Evolutionary conservation across 1,139 yeast species (phyloP).

Genomic region (Petasospora fabianii): DNA sequence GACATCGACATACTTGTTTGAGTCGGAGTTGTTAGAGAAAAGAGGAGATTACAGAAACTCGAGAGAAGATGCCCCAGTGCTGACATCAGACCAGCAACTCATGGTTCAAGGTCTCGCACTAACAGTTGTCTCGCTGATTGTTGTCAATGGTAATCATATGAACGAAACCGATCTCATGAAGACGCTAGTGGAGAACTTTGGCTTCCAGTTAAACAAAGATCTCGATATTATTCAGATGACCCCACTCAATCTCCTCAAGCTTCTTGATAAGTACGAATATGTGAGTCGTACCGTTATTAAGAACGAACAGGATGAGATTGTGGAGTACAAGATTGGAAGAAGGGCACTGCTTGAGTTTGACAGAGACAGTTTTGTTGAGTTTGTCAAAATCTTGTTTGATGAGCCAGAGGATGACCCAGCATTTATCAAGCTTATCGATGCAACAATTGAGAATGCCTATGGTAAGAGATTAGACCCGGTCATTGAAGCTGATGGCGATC

Average conservation of each 20-base stretch:
- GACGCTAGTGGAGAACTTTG: conserved; percentile 28
- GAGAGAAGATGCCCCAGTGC: conserved; percentile 17
- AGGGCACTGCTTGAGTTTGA: conserved; percentile 33
- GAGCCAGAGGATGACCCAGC: conserved; percentile 22
- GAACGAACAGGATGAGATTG: conserved; percentile 29
- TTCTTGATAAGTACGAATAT: conserved; percentile 32
- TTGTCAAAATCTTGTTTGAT: conserved; percentile 31
- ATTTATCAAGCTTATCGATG: conserved; percentile 14
- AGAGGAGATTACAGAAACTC: conserved; percentile 23
- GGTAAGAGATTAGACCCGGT: conserved; percentile 8
- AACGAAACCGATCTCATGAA: conserved; percentile 32
- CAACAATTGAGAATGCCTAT: conserved; percentile 21
- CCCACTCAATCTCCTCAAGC: conserved; percentile 28
- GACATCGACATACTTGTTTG: conserved; percentile 14
- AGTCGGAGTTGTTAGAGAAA: conserved; percentile 22
- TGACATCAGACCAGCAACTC: conserved; percentile 22
- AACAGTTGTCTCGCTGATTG: conserved; percentile 30
- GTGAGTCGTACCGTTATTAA: conserved; percentile 19
- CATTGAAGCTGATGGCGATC: background rate
- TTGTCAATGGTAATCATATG: conserved; percentile 33
- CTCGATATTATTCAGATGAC: conserved; percentile 17
- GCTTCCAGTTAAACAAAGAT: conserved; percentile 11
- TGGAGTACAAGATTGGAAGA: conserved; percentile 35
- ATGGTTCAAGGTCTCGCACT: conserved; percentile 31
- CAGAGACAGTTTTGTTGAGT: conserved; percentile 28